These are phyloP conservation scores for Penicillium sp. DNA, from an alignment of 2,329 filamentous ascomycete genomes.

Conservation along the genomic window DNA sequence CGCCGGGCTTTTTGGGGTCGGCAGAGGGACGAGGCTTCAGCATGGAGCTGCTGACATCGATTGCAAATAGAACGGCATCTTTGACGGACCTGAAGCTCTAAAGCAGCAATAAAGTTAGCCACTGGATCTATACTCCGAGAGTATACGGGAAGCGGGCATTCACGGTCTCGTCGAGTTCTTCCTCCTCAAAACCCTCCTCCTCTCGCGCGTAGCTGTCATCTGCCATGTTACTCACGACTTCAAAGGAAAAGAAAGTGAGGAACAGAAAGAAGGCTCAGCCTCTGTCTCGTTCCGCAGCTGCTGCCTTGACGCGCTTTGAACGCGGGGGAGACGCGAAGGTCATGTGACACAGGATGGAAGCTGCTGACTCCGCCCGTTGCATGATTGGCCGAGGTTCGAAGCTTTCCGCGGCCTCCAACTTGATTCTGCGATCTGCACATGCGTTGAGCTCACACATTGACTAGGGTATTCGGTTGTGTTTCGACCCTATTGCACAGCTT, in stretches of 20 bases:
- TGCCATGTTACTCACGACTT: constrained; percentile 29
- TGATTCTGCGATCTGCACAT: background rate
- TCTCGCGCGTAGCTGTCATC: constrained; percentile 38
- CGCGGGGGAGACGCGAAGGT: constrained; percentile 33
- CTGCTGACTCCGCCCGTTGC: constrained; percentile 27
- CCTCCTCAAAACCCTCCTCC: constrained; percentile 44
- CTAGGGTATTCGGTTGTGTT: background rate
- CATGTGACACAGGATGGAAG: constrained; percentile 29
- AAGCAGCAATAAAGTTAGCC: constrained; percentile 1
- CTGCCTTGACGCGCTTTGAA: constrained; percentile 32
- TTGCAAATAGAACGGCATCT: constrained; percentile 97
- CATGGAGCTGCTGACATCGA: constrained; percentile 90
- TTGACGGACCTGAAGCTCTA: constrained; percentile 88
- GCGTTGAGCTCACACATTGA: background rate
- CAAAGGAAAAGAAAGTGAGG: background rate
- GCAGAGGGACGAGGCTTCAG: constrained; percentile 63
- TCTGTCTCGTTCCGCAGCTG: constrained; percentile 12
- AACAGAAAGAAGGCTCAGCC: background rate
- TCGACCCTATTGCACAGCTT: too few species aligned
- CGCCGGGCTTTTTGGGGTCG: constrained; percentile 71
- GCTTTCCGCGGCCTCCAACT: constrained; percentile 5
- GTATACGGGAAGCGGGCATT: constrained; percentile 4
- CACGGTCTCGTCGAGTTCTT: constrained; percentile 48
- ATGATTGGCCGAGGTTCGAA: constrained; percentile 29
- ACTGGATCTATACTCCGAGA: background rate